Evolutionary conservation across 75 land plant species (phyloP), one percentile per base, ranked within the genome.

Genomic region (Cupressus sempervirens): DNA sequence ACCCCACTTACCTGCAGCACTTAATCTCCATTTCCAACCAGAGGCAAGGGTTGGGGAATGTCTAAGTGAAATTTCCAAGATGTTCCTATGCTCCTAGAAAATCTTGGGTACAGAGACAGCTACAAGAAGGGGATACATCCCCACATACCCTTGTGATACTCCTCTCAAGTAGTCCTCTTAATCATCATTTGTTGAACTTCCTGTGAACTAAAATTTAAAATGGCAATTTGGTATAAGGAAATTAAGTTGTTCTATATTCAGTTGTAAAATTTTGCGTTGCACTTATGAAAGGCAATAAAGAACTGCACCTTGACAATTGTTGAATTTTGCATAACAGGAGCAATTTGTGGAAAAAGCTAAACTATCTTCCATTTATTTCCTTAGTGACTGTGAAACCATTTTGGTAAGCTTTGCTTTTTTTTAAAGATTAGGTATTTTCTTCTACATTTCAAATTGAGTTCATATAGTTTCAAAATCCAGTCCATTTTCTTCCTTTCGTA

Each of bases 321-420:
- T 4, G 3, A 20, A 7, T 72, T 89, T 54, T 68, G n/a, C 34
- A 36, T 86, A 70, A 48, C 94, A 95, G 97, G 95, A 91, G 68
- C 84, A 95, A 70, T 95, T 95, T 84, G 76, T 92, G 10, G 91
- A 91, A 81, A 91, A 90, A 50, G 97, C 94, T 3, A 91, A 90
- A 81, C 35, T 94, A 45, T 95, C 97, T 48, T 84, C 89, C 54
- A 82, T 91, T 72, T 95, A 91, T 73, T 95, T 95, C 82, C 88
- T 95, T 76, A 29, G 89, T 9, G 84, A 95, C 76, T 95, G 91
- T 89, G 94, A 91, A 86, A 84, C 85, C 35, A 88, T 94, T 40
- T 29, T 95, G 94, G 97, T 93, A 91, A 43, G 45, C 1, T 20
- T 34, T 80, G 18, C 45, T 14, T 48, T 3, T n/a, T 36, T 48